These are phyloP conservation scores for Nothopassalora personata DNA, from an alignment of 2,329 filamentous ascomycete genomes.

Conservation along the genomic window DNA sequence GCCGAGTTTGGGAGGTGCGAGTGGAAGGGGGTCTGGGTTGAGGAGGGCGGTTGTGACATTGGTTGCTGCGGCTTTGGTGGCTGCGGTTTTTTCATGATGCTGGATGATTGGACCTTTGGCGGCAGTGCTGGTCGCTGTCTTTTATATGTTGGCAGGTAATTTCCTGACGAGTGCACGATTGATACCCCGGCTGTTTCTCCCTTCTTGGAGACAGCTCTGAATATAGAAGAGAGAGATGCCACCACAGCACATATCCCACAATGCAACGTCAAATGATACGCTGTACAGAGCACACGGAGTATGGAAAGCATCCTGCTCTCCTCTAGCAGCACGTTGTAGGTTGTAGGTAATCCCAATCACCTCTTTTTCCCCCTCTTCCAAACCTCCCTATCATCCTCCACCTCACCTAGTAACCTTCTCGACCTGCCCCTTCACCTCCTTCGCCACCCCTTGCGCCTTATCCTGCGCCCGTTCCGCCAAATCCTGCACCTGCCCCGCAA, in stretches of 20 bases:
- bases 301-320: background rate
- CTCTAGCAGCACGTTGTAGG: background rate
- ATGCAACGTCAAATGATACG: background rate
- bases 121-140: constrained; percentile 1
- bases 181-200: constrained; percentile 6
- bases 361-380: background rate
- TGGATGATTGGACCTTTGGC: background rate
- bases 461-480: constrained; percentile 14
- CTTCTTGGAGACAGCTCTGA: background rate
- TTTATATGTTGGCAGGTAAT: background rate
- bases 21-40: background rate
- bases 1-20: constrained; percentile 16
- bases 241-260: background rate
- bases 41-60: constrained; percentile 4
- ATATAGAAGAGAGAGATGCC: background rate
- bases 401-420: constrained; percentile 21
- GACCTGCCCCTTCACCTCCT: constrained; percentile 23
- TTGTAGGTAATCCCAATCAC: background rate
- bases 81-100: constrained; percentile 3
- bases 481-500: constrained; percentile 27
- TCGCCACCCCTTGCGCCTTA: constrained; percentile 19
- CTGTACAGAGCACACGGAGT: background rate
- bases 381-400: background rate
- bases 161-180: background rate
- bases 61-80: constrained; percentile 6